Percentiles rank a stretch among this genome's conserved stretches.
phyloP scores from a whole-genome alignment of 805 yeast genomes.

The Candida suzukii region DNA sequence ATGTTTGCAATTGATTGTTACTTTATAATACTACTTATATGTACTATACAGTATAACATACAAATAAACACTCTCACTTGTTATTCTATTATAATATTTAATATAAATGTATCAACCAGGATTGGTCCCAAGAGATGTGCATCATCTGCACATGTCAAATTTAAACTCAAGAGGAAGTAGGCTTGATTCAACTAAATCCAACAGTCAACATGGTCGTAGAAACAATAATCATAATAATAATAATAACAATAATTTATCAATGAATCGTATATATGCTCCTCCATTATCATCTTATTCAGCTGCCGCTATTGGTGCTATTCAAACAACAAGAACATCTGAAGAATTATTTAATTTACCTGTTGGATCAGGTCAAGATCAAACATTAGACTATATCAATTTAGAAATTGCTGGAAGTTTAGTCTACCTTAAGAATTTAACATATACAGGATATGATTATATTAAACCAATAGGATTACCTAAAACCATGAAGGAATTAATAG shows the following conservation, averaged over 20 bases:
- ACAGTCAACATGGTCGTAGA: not conserved
- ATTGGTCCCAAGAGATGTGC: constrained; percentile 37
- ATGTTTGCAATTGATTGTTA: too few relatives aligned
- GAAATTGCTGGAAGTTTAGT: constrained; percentile 16
- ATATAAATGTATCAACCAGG: constrained; percentile 41
- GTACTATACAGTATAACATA: too few relatives aligned
- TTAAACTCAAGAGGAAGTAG: not conserved
- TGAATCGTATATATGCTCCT: constrained; percentile 24
- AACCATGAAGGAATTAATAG: constrained; percentile 36
- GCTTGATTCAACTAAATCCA: not conserved
- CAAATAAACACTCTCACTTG: too few relatives aligned
- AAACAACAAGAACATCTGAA: constrained; percentile 13
- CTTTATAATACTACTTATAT: too few relatives aligned
- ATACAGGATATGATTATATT: constrained; percentile 40
- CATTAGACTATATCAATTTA: constrained; percentile 12
- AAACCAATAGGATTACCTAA: constrained; percentile 54
- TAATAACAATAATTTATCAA: constrained; percentile 7
- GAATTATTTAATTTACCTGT: constrained; percentile 16
- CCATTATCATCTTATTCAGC: constrained; percentile 50
- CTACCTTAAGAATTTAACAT: constrained; percentile 27
- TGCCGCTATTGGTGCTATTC: constrained; percentile 30
- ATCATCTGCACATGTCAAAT: constrained; percentile 33
- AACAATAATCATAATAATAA: not conserved
- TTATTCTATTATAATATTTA: too few relatives aligned
- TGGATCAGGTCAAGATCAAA: not conserved